Base-by-base conservation (phyloP, 371 early-diverging fungal genomes). In the Parasitella parasitica region DNA sequence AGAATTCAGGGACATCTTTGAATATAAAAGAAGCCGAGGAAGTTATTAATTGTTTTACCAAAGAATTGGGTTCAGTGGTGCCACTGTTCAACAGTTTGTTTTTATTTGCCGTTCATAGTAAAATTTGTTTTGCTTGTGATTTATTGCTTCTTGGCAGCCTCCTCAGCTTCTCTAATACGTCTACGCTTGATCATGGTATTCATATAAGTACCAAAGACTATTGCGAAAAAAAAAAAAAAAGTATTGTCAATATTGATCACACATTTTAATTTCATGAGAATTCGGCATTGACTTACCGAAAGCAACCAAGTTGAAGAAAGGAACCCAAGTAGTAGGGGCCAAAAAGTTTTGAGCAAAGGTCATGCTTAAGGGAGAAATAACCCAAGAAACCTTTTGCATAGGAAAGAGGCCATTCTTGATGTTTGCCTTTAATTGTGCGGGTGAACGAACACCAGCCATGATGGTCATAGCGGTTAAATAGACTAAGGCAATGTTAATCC, bases 301-400 rank as follows among this genome's bases (percentile, higher is more conserved):
- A 20, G 88, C 89, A 32, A 93, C 78, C 15, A 89, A 38, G 76
- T 94, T 92, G 82, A 94, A 95, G 84, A 92, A 95, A 18, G 95
- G 94, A n/a, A 92, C 88, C 94, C 94, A 95, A 43, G 89, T 78
- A 53, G 83, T 80, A 28, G 86, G 90, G 11, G 86, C 85, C 57
- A 93, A 67, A 66, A 86, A 87, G 74, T 84, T 86, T 80, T 90
- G 88, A 9, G 95, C 94, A 70, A 91, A 79, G 27, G 82, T 77
- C 82, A 92, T 85, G 9, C 87, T 80, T 11, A 85, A 34, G 15
- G 94, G 95, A 59, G 89, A 93, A 38, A 93, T 80, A 24, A 86
- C 69, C 93, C 93, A 93, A 28, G 91, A 88, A 3, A 91, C 84
- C 80, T 87, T 91, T 86, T 92, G 90, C 84, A 94, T 84, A 24